phyloP scores from a whole-genome alignment of 139 green algal genomes.

The Pleodorina starrii region DNA sequence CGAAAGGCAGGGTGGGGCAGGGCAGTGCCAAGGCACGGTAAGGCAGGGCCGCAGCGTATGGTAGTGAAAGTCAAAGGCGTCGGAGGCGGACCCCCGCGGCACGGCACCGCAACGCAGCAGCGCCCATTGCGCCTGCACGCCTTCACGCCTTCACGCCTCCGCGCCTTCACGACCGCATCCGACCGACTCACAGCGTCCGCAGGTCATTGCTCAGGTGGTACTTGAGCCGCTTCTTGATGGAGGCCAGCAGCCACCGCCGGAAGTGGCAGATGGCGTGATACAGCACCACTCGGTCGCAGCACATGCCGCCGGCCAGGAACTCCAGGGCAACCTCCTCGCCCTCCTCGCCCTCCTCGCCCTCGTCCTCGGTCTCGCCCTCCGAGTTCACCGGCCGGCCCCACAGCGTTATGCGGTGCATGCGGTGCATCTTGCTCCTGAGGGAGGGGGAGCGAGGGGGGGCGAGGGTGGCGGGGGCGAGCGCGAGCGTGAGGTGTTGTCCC shows the following conservation, averaged over 20 bases:
- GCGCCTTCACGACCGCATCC: background rate
- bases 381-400: background rate
- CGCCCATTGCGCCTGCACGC: background rate
- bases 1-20: background rate
- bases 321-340: background rate
- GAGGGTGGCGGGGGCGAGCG: background rate
- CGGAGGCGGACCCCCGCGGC: background rate
- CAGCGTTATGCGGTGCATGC: background rate
- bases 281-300: constrained; percentile 7
- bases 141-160: background rate
- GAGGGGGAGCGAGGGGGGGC: background rate
- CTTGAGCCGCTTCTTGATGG: background rate
- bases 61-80: no score
- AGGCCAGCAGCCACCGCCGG: background rate
- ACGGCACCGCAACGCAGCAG: background rate
- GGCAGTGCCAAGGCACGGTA: no score
- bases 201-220: background rate
- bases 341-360: background rate
- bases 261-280: constrained; percentile 24
- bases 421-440: background rate
- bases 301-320: background rate
- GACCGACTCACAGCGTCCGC: background rate
- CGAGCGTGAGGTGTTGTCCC: background rate
- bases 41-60: no score
- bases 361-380: background rate